phyloP scores from a whole-genome alignment of 805 yeast genomes.

The Dipodascus geniculatus region DNA sequence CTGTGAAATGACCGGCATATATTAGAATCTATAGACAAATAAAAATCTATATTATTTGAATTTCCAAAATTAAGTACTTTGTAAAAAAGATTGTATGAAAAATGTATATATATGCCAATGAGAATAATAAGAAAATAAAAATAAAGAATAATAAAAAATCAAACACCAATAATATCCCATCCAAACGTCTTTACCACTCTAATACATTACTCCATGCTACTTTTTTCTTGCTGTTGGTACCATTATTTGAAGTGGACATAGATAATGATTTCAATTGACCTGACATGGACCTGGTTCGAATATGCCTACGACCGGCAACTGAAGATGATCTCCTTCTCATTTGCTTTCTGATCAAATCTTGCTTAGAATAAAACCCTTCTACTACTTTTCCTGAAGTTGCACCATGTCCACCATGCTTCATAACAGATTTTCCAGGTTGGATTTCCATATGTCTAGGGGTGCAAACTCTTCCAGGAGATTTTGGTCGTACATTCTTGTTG shows the following conservation, averaged over 20 bases:
- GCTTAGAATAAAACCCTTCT: neutral
- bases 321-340: neutral
- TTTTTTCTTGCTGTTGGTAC: neutral
- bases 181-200: neutral
- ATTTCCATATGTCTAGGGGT: neutral
- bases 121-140: neutral
- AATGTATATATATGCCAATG: neutral
- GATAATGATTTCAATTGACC: neutral
- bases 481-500: neutral
- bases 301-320: neutral
- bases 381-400: neutral
- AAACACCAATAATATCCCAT: neutral
- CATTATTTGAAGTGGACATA: neutral
- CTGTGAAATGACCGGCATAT: neutral
- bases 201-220: neutral
- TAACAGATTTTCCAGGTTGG: neutral
- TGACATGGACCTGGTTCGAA: constrained; percentile 1
- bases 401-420: neutral
- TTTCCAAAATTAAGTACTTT: no score
- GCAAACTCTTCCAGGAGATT: neutral
- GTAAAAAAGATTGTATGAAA: neutral
- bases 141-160: neutral
- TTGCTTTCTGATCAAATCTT: neutral
- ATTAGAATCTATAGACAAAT: neutral
- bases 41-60: no score